Base-by-base conservation (phyloP, 192 early-diverging fungal species). In the Coemansia sp. region DNA sequence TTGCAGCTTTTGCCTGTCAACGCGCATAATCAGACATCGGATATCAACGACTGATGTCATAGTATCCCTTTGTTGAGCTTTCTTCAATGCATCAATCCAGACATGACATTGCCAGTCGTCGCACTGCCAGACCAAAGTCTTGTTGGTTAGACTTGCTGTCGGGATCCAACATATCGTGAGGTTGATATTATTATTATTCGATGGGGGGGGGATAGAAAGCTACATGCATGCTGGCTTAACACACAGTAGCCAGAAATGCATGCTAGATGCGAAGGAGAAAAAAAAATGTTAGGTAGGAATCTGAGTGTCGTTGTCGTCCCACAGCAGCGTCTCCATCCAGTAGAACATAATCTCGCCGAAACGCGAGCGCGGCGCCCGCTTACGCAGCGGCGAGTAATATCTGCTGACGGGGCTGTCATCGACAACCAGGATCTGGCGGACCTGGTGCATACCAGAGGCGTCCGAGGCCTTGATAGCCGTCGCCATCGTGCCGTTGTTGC, bases 301-400 rank as follows among this genome's bases (percentile, higher is more conserved):
- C 41, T 74, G 75, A 8, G 71, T 44, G 40, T 75, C 72, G 1
- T 64, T 54, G 45, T 78, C 85, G 44, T 86, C 78, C 75, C 73
- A 86, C 46, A 86, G 74, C 59, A 86, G 76, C 34, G 85, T 81
- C 68, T 86, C 85, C 54, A 84, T 64, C 85, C 85, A 86, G 81
- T 86, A 84, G 68, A 86, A 81, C 46, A 86, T 40, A 51, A 79
- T 74, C 41, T 86, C 81, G 61, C 75, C 76, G 33, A 81, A 42
- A 5, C 75, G 73, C 51, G 81, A 78, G 64, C 84, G 84, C 11
- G 81, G 67, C 2, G 60, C 53, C 44, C 81, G 67, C 63, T 76
- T 76, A 64, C 78, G 78, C 40, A 80, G 59, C 21, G 81, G 68
- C 19, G 78, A 62, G 46, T 80, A 79, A 59, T 79, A 76, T 69